Conservation (phyloP, 306 rosid species). For the Fragaria vesca region DNA sequence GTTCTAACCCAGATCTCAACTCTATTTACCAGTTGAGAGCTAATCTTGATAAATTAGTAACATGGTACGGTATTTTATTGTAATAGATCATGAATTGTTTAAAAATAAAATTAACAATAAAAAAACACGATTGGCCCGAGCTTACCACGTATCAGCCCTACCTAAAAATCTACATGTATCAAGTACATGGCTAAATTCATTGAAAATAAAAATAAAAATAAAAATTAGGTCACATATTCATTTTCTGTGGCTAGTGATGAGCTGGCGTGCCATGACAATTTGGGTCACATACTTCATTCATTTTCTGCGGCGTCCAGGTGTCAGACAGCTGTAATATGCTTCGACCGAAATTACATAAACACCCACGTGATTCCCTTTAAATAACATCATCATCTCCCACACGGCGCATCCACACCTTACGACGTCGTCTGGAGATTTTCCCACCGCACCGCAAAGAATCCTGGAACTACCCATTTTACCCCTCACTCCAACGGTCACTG, state of each 20-base stretch:
- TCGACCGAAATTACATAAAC: neutral
- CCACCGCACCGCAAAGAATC: neutral
- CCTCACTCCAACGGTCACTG: constrained; percentile 61
- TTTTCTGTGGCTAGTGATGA: constrained; percentile 24
- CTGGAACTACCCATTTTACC: constrained; percentile 22
- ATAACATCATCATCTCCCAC: constrained; percentile 23
- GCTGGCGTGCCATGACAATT: constrained; percentile 42
- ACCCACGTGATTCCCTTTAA: neutral
- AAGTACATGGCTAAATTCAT: neutral
- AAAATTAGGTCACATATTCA: neutral
- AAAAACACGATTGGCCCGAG: no score
- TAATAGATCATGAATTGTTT: no score
- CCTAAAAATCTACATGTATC: no score
- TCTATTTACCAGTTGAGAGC: no score
- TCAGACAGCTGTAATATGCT: constrained; percentile 63
- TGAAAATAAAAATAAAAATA: neutral
- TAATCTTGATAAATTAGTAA: no score
- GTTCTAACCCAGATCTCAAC: no score
- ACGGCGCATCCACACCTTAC: neutral
- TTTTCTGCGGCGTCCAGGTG: constrained; percentile 55
- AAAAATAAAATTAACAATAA: no score
- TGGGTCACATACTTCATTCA: constrained; percentile 20
- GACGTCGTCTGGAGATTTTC: constrained; percentile 1
- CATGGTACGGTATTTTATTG: no score
- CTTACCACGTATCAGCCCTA: no score